phyloP scores from a whole-genome alignment of 2,329 filamentous ascomycete genomes.

The Trichoderma atrobrunneum region DNA sequence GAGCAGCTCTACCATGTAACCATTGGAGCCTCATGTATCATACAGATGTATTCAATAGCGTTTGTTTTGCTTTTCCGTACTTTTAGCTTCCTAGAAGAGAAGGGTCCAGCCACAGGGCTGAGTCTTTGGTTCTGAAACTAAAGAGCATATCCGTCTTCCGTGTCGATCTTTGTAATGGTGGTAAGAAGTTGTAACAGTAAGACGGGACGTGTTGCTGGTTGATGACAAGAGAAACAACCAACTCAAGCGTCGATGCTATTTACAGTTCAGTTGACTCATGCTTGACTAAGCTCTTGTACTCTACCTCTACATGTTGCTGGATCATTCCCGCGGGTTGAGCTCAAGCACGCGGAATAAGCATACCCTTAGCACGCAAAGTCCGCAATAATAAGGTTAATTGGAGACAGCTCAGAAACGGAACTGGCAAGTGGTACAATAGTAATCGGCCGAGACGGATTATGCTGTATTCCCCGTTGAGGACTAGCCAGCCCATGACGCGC shows the following conservation, averaged over 20 bases:
- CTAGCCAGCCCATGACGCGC: not conserved
- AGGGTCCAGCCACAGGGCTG: not conserved
- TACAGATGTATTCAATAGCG: constrained; percentile 16
- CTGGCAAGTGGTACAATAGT: not conserved
- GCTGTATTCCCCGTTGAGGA: not conserved
- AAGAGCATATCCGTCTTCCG: not conserved
- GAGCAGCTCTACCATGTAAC: not conserved
- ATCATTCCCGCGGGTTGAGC: not conserved
- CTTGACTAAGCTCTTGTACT: not conserved
- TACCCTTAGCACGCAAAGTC: not conserved
- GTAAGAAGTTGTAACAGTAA: not conserved
- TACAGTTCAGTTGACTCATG: not conserved
- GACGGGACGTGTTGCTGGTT: not conserved
- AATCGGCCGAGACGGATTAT: not conserved
- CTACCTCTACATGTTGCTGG: not conserved
- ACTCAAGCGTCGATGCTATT: not conserved
- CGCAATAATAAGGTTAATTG: not conserved
- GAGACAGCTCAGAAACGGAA: not conserved
- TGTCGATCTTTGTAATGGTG: not conserved
- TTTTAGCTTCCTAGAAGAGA: not conserved
- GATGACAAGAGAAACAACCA: not conserved
- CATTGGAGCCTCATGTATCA: constrained; percentile 10
- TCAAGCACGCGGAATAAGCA: not conserved
- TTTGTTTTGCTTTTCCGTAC: not conserved
- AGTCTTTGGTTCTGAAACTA: not conserved